Base-by-base conservation (phyloP, 2,329 filamentous ascomycete species). In the Alternaria gansuensis region DNA sequence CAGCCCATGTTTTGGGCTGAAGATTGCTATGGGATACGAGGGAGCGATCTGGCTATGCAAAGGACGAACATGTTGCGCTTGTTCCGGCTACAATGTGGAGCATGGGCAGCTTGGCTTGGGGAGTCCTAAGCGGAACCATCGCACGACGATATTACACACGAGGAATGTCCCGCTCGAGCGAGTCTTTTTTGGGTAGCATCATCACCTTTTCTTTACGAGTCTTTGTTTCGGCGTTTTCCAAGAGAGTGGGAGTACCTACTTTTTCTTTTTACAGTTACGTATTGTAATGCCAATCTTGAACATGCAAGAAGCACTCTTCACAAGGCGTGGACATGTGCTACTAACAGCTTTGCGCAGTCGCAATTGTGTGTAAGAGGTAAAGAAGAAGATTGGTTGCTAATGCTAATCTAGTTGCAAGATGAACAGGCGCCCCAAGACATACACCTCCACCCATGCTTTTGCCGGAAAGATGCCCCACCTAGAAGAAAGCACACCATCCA, bases 401-500 rank as follows among this genome's bases (percentile, higher is more conserved):
- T 1, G n/a, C 29, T 48, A 2, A n/a, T 48, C 21, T 28, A 34
- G 29, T 24, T 6, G 1, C 9, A 3, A 3, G 3, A 23, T 13
- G 29, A 23, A 23, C 0, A 13, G 11, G 33, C 29, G 13, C 21
- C 31, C 29, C 28, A 3, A 3, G 13, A 46, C 29, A 46, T 46
- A 33, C 17, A 3, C 11, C 29, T 33, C 2, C 17, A 1, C 28
- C 17, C 29, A 0, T n/a, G 13, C 29, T 24, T 40, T 11, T 1
- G 10, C 24, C n/a, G n/a, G 23, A 50, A 21, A 37, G 8, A 50
- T 21, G 10, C n/a, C 23, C 29, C 29, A 33, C 37, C 36, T 75
- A 90, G 59, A 89, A 86, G 70, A 89, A 90, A 11, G 87, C 82
- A 80, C 87, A 89, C 94, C 94, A 98, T 21, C 95, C 95, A 79